These are phyloP conservation scores for Microdochium bolleyi DNA, from an alignment of 2,329 filamentous ascomycete species.

Conservation along the genomic window DNA sequence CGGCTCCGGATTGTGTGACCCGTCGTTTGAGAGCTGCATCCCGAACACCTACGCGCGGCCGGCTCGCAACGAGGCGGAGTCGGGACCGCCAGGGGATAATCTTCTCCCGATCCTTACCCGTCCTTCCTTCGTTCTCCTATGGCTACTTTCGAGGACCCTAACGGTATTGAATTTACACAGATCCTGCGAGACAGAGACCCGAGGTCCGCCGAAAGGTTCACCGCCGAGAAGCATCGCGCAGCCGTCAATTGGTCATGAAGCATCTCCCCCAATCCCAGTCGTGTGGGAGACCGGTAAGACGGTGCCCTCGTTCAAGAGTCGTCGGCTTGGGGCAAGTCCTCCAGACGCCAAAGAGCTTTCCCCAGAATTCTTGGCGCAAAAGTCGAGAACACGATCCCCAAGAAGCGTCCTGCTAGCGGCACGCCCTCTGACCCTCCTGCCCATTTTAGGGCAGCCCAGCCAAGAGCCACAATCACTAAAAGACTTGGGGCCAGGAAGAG, in stretches of 20 bases:
- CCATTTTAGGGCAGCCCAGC: not conserved
- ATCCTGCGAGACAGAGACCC: too few relatives aligned
- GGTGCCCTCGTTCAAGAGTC: too few relatives aligned
- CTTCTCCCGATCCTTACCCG: not conserved
- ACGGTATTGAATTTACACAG: too few relatives aligned
- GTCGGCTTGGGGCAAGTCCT: too few relatives aligned
- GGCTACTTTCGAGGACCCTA: too few relatives aligned
- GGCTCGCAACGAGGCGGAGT: not conserved
- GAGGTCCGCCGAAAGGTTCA: too few relatives aligned
- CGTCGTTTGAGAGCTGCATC: not conserved
- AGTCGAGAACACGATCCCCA: not conserved
- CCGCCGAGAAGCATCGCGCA: too few relatives aligned
- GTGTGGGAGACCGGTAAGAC: too few relatives aligned
- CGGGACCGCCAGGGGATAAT: not conserved
- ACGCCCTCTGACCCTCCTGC: not conserved
- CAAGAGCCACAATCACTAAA: not conserved
- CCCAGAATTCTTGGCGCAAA: not conserved
- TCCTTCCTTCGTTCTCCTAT: not conserved
- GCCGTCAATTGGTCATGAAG: too few relatives aligned
- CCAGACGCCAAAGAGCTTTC: not conserved
- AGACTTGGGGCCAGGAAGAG: not conserved
- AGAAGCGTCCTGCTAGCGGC: not conserved
- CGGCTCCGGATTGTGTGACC: not conserved
- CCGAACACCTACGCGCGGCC: not conserved
- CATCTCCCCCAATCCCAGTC: too few relatives aligned